Base-by-base conservation (phyloP, 441 rosid genomes). In the Eutrema salsugineum region DNA sequence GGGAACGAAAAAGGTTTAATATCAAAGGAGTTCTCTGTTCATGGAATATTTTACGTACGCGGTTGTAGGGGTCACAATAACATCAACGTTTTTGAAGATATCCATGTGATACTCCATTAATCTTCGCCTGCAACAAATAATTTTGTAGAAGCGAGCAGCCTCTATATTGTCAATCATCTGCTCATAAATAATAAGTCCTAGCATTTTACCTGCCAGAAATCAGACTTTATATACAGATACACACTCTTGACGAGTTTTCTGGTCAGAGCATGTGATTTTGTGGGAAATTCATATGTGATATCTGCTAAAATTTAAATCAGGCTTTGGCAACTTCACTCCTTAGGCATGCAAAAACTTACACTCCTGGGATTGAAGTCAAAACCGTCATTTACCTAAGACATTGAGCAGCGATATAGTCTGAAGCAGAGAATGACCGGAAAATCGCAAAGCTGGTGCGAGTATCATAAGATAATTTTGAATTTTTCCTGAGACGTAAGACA, bases 21-120 rank as follows among this genome's bases (percentile, higher is more conserved):
- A 33, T 4, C 16, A 20, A 8, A 39, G 6, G 46, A 39, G 1
- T 32, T 30, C 11, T 54, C 22, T 27, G 8, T 39, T 22, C 19
- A 47, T 60, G 22, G 17, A 12, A 22, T 36, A 2, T 30, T 35
- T 38, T 50, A 62, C 86, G 3, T 82, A 93, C 90, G 88, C 95
- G 11, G 95, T 81, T 39, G 97, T 87, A 49, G 98, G 98, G 46
- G 95, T 93, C 49, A 93, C 95, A 62, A 90, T 87, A 78, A 90
- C 85, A 78, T 93, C 95, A 58, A 73, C 97, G 76, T 83, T 86
- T 82, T 82, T 86, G 86, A 93, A 93, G 66, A 91, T 91, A 83
- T 90, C 89, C 94, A 89, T 76, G 78, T 79, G 89, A 82, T 86
- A 71, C 78, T 84, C 67, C 98, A 90, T 88, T 56, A 84, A 11